Conservation (phyloP, 176 grass and related monocot genomes). For the Themeda triandra region DNA sequence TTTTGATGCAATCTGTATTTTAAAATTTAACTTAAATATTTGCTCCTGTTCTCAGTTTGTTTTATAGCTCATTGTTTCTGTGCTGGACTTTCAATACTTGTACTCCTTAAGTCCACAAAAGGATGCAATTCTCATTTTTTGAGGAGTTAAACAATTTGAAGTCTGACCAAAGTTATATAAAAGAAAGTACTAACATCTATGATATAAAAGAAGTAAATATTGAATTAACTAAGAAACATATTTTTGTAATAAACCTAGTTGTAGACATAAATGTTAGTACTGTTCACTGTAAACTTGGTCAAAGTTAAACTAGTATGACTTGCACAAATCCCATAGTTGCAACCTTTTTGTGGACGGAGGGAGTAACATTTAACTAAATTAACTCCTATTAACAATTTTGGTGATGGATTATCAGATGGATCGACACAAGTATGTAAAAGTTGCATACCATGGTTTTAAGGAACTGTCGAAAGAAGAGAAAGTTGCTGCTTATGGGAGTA, state of each 20-base stretch:
- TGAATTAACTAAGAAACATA: background rate
- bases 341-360: background rate
- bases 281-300: background rate
- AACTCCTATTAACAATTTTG: constrained; percentile 32
- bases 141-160: background rate
- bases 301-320: background rate
- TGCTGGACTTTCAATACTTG: background rate
- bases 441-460: constrained; percentile 96
- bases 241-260: background rate
- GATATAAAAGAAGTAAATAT: background rate
- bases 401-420: constrained; percentile 75
- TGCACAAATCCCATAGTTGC: background rate
- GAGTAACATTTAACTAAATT: constrained; percentile 1
- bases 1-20: background rate
- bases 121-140: background rate
- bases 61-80: background rate
- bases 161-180: background rate
- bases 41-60: background rate
- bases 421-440: constrained; percentile 98
- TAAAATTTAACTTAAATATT: constrained; percentile 11
- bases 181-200: background rate
- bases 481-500: constrained; percentile 86
- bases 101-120: background rate
- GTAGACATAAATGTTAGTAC: background rate
- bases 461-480: constrained; percentile 95